Evolutionary conservation across 768 basidiomycete genomes (phyloP).

Genomic region (Russula sp.): DNA sequence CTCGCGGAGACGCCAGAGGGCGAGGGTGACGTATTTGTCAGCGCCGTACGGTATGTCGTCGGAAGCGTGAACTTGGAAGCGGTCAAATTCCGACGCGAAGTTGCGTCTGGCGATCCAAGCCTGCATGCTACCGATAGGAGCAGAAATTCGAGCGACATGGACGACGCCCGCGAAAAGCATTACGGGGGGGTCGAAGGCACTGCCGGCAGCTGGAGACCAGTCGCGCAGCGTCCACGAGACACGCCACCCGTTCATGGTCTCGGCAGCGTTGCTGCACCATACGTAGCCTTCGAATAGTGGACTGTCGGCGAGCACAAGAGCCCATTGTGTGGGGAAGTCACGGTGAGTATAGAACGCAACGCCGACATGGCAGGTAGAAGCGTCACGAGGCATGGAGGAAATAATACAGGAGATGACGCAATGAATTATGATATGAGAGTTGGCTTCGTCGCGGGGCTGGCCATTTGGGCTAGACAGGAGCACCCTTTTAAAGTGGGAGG

Average conservation of each 20-base stretch:
- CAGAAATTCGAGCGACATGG: not conserved
- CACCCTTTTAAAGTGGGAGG: too few relatives aligned
- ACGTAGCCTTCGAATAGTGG: constrained; percentile 1
- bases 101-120: not conserved
- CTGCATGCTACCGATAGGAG: not conserved
- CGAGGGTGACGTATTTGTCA: constrained; percentile 2
- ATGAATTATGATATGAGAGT: not conserved
- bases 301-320: not conserved
- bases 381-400: not conserved
- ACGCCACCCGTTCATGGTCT: constrained; percentile 12
- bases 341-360: constrained; percentile 3
- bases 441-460: not conserved
- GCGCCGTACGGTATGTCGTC: not conserved
- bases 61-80: not conserved
- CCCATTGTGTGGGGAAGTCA: constrained; percentile 10
- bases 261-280: constrained; percentile 2
- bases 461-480: too few relatives aligned
- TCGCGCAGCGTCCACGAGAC: constrained; percentile 1
- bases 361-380: constrained; percentile 5
- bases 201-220: not conserved
- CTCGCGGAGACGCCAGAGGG: constrained; percentile 8
- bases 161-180: constrained; percentile 2
- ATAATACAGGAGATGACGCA: not conserved
- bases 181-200: not conserved
- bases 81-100: constrained; percentile 10